Evolutionary conservation across 768 basidiomycete genomes (phyloP).

Genomic region (Rhodocollybia butyracea): DNA sequence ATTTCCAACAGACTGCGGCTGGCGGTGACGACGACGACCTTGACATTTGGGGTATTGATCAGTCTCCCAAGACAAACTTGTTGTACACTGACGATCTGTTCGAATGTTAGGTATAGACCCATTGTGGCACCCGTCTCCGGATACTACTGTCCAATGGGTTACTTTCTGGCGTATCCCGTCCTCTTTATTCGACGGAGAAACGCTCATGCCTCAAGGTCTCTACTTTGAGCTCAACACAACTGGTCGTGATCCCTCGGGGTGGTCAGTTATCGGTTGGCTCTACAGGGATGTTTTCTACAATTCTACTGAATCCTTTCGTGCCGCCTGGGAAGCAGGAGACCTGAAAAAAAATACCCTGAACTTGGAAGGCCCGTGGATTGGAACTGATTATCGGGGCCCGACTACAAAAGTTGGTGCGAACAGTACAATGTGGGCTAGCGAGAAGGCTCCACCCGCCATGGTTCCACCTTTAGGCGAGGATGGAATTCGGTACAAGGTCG

Average conservation of each 20-base stretch:
- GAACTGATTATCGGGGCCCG: constrained; percentile 12
- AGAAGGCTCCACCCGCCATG: constrained; percentile 13
- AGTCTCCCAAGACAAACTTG: no score
- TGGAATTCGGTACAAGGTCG: not conserved
- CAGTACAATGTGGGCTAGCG: constrained; percentile 6
- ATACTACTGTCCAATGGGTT: constrained; percentile 16
- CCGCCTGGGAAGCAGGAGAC: constrained; percentile 16
- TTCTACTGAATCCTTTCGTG: constrained; percentile 16
- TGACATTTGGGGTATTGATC: constrained; percentile 21
- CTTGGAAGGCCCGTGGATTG: constrained; percentile 16
- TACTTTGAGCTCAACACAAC: constrained; percentile 21
- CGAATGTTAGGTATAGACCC: no score
- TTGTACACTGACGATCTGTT: no score
- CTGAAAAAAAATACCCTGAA: constrained; percentile 17
- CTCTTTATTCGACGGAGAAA: constrained; percentile 13
- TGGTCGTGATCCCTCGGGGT: constrained; percentile 16
- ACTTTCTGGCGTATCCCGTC: constrained; percentile 19
- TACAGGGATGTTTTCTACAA: constrained; percentile 19
- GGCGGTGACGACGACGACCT: constrained; percentile 17
- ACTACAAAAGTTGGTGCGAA: not conserved
- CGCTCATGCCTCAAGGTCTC: constrained; percentile 20
- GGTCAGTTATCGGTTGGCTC: constrained; percentile 18
- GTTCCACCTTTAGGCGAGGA: constrained; percentile 16
- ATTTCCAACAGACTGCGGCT: constrained; percentile 12
- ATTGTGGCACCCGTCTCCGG: constrained; percentile 15